A percentile compares a stretch with the other conserved stretches of the same genome.
Conservation (phyloP, 2,329 filamentous ascomycete genomes). For the Claviceps paspali region DNA sequence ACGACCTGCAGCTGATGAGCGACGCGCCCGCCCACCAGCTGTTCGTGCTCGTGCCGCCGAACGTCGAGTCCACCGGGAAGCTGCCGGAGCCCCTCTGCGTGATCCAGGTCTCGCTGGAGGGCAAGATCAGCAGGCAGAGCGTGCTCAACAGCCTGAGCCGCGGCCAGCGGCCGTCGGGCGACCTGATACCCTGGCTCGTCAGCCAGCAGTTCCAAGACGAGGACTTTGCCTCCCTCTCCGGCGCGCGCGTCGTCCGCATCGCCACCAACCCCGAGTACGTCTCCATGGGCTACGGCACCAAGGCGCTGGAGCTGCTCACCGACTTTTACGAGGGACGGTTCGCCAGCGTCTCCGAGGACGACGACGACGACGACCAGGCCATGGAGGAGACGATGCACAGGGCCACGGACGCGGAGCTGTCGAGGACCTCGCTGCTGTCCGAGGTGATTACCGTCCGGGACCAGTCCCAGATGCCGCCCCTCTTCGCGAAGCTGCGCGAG, state of each 20-base stretch:
- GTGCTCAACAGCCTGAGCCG: slow-evolving; percentile 80
- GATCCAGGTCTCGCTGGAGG: slow-evolving; percentile 86
- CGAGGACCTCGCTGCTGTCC: slow-evolving; percentile 58
- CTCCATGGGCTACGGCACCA: slow-evolving; percentile 84
- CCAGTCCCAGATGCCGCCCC: slow-evolving; percentile 78
- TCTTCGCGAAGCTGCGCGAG: slow-evolving; percentile 81
- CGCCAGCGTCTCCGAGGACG: slow-evolving; percentile 62
- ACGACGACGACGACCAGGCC: slow-evolving; percentile 34
- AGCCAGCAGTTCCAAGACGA: slow-evolving; percentile 98
- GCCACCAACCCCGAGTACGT: slow-evolving; percentile 92
- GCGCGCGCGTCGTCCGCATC: slow-evolving; percentile 82
- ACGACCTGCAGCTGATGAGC: slow-evolving; percentile 96
- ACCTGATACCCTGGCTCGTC: slow-evolving; percentile 93
- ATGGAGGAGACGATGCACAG: slow-evolving; percentile 53
- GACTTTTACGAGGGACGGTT: slow-evolving; percentile 97
- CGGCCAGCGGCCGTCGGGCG: slow-evolving; percentile 77
- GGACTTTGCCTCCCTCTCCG: slow-evolving; percentile 85
- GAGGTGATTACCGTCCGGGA: slow-evolving; percentile 86
- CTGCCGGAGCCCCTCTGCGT: slow-evolving; percentile 90
- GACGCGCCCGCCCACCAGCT: slow-evolving; percentile 94
- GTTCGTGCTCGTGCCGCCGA: slow-evolving; percentile 81
- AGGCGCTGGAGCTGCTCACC: slow-evolving; percentile 69
- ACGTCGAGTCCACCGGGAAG: slow-evolving; percentile 58
- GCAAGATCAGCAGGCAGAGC: slow-evolving; percentile 84
- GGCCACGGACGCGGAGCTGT: slow-evolving; percentile 69